These are phyloP conservation scores for Polychytrium aggregatum DNA, from an alignment of 192 early-diverging fungal genomes.

Conservation along the genomic window DNA sequence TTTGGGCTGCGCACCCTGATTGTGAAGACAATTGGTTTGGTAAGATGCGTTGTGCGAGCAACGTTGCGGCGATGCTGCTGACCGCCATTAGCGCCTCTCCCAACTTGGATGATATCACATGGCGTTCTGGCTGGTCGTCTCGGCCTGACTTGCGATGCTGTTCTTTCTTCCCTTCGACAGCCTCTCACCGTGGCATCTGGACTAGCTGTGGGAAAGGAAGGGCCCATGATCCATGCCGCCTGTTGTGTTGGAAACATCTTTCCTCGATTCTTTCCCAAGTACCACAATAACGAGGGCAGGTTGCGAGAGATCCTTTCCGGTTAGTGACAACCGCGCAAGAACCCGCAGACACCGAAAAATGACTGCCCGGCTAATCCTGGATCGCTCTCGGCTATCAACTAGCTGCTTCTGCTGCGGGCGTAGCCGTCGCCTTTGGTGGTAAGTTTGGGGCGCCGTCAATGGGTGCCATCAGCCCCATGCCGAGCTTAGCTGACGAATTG, in stretches of 20 bases:
- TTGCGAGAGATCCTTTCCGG: conserved; percentile 82
- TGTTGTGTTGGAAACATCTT: conserved; percentile 83
- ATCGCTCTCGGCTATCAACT: conserved; percentile 2
- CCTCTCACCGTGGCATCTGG: conserved; percentile 79
- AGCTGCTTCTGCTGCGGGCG: conserved; percentile 84
- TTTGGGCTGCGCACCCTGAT: conserved; percentile 72
- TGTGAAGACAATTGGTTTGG: conserved; percentile 76
- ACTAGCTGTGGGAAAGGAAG: conserved; percentile 89
- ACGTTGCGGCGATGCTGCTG: background rate
- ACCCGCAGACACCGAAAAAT: too few relatives aligned
- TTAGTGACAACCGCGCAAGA: too few relatives aligned
- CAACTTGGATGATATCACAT: background rate
- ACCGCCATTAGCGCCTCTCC: conserved; percentile 2
- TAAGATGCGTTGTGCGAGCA: too few relatives aligned
- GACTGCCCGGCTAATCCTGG: too few relatives aligned
- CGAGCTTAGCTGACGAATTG: too few relatives aligned
- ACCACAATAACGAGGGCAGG: conserved; percentile 81
- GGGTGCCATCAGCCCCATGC: too few relatives aligned
- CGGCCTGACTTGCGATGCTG: background rate
- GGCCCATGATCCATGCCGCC: conserved; percentile 86
- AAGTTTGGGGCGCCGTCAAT: background rate
- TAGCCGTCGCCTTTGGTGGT: conserved; percentile 86
- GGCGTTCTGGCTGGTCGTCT: conserved; percentile 1
- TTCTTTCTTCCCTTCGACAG: conserved; percentile 12
- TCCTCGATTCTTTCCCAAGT: conserved; percentile 80